Percentiles rank a stretch among this genome's conserved stretches.
Evolutionary conservation across 805 yeast genomes (phyloP).

Genomic region (Pichia paraexigua): DNA sequence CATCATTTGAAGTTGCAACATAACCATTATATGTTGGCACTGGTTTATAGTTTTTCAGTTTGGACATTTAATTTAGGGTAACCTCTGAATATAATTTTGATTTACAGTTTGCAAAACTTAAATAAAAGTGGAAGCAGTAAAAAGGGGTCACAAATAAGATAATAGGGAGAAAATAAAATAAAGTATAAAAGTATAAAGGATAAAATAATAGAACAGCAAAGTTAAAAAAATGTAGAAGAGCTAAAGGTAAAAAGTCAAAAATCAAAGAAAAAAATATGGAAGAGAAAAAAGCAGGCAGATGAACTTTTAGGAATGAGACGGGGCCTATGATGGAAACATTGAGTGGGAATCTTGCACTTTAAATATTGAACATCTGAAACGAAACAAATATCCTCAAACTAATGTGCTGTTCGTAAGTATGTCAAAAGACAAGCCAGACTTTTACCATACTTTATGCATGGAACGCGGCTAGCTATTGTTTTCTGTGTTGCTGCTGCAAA

Average conservation of each 20-base stretch:
- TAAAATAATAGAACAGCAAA: too few relatives aligned
- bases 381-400: background rate
- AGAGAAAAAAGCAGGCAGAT: background rate
- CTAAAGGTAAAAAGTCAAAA: too few relatives aligned
- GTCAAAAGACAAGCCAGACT: background rate
- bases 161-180: too few relatives aligned
- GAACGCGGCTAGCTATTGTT: background rate
- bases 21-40: slow-evolving; percentile 65
- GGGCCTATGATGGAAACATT: too few relatives aligned
- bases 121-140: background rate
- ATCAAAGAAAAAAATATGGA: too few relatives aligned
- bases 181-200: too few relatives aligned
- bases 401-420: background rate
- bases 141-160: too few relatives aligned
- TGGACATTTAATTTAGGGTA: background rate
- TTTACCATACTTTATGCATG: background rate
- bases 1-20: slow-evolving; percentile 77
- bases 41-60: background rate
- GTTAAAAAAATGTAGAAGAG: too few relatives aligned
- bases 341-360: background rate
- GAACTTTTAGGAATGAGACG: too few relatives aligned
- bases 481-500: background rate
- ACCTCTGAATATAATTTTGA: background rate
- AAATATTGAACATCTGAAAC: background rate
- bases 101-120: background rate